phyloP scores from a whole-genome alignment of 2,329 filamentous ascomycete species.

The Diatrype stigma region DNA sequence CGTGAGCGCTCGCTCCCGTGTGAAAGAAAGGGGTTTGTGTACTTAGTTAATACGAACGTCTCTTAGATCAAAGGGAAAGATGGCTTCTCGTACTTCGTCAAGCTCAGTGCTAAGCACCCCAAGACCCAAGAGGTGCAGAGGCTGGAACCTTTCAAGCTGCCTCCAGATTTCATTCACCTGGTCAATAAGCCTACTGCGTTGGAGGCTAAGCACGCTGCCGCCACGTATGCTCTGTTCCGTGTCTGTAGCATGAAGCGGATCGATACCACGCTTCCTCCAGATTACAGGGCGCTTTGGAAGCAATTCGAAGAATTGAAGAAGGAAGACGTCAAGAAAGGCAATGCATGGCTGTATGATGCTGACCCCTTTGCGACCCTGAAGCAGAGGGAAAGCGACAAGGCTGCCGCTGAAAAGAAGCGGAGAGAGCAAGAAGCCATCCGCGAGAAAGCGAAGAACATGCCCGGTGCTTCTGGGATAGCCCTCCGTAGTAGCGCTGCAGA shows the following conservation, averaged over 20 bases:
- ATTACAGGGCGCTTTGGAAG: constrained; percentile 88
- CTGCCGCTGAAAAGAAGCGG: constrained; percentile 72
- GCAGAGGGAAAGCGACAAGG: constrained; percentile 75
- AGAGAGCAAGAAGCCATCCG: constrained; percentile 64
- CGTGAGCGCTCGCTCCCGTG: constrained; percentile 23
- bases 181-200: constrained; percentile 74
- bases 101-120: constrained; percentile 67
- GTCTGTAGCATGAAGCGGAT: constrained; percentile 95
- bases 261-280: constrained; percentile 88
- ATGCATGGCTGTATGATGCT: constrained; percentile 88
- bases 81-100: constrained; percentile 76
- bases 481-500: constrained; percentile 42
- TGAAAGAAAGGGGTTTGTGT: constrained; percentile 8
- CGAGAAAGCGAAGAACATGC: constrained; percentile 64
- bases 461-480: constrained; percentile 52
- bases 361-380: constrained; percentile 83
- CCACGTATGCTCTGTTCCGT: constrained; percentile 84
- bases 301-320: constrained; percentile 80
- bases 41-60: constrained; percentile 18
- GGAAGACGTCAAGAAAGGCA: constrained; percentile 72
- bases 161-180: constrained; percentile 69
- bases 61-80: constrained; percentile 60
- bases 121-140: constrained; percentile 77
- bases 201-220: constrained; percentile 90
- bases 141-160: constrained; percentile 79